Evolutionary conservation across 768 basidiomycete genomes (phyloP).

Genomic region (Boletus reticuloceps): DNA sequence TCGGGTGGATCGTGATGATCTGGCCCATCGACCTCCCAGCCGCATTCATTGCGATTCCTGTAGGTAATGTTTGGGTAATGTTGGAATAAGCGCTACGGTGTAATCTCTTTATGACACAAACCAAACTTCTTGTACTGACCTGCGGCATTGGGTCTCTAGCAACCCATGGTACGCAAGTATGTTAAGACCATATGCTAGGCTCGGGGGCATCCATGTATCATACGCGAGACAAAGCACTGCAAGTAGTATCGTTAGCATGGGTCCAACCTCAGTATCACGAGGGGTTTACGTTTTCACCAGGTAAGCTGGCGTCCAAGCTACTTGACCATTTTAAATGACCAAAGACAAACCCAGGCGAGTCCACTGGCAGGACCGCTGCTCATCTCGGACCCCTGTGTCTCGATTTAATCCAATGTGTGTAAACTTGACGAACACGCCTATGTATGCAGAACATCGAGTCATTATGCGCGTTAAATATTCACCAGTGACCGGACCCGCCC

Average conservation of each 20-base stretch:
- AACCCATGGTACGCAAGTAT: no score
- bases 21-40: neutral
- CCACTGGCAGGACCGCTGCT: no score
- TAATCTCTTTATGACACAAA: neutral
- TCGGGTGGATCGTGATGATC: neutral
- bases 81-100: neutral
- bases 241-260: neutral
- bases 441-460: no score
- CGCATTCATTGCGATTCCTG: conserved; percentile 2
- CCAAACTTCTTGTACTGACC: neutral
- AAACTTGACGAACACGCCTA: no score
- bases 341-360: no score
- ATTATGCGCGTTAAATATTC: no score
- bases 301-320: neutral
- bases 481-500: no score
- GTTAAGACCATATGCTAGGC: no score
- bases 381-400: no score
- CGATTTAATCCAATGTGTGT: no score
- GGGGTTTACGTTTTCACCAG: neutral
- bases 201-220: no score
- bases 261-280: neutral
- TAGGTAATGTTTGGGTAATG: neutral
- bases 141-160: neutral
- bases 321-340: neutral
- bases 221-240: neutral